Base-by-base conservation (phyloP, 1,139 yeast species). In the Yamadazyma triangularis region DNA sequence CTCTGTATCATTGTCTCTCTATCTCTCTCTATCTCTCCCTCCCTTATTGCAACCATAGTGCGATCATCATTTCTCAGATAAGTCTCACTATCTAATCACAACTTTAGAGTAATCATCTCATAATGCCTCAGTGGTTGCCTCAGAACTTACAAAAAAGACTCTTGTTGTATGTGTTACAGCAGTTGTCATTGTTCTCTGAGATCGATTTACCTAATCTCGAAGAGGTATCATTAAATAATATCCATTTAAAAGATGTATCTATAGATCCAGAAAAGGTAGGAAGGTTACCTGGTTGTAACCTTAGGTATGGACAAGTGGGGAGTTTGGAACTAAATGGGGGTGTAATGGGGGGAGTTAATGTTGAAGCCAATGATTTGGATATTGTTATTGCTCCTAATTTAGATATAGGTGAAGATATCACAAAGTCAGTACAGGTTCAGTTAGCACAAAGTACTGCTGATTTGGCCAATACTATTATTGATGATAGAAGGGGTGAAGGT, bases 111-210 rank as follows among this genome's bases (percentile, higher is more conserved):
- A n/a, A n/a, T n/a, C n/a, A n/a, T n/a, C n/a, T n/a, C n/a, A n/a
- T n/a, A n/a, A n/a, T n/a, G n/a, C n/a, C 83, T 29, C 79, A 68
- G 48, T 33, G 36, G 36, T 27, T 33, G 20, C 36, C 36, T 27
- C 36, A 33, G 29, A 82, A 80, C 51, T 69, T 88, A 27, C 95
- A 87, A 50, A 83, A 84, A 56, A 66, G 95, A 47, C 73, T 88
- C 29, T 72, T 88, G 30, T 73, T 83, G 30, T 87, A 86, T 56
- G 77, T 87, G 4, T 70, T 88, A 14, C 87, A 83, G 50, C 93
- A 86, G 53, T 71, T 88, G 25, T 78, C 89, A n/a, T 58, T 88
- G 25, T 85, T 88, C 51, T 81, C 95, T 2, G 86, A 84, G 48
- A 72, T 87, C 16, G 93, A 87, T 51, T 63, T 85, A 21, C 83